Conservation (phyloP, 768 basidiomycete species). For the Mycena chlorophos region DNA sequence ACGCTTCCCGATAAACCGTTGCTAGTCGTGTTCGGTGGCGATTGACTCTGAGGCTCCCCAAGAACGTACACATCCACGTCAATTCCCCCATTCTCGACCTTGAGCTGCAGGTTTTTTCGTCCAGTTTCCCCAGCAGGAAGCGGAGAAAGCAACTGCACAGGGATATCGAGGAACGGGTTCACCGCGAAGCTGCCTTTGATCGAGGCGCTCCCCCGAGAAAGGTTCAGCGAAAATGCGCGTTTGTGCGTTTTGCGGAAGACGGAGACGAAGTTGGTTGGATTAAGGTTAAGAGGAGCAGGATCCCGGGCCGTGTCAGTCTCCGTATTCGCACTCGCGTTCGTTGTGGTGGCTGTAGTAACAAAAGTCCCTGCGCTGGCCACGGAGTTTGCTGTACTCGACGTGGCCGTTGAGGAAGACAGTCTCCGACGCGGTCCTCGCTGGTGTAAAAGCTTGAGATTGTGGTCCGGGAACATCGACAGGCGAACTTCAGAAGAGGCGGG, state of each 20-base stretch:
- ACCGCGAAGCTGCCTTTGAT: slow-evolving; percentile 41
- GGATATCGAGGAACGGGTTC: slow-evolving; percentile 43
- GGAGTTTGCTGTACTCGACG: not conserved
- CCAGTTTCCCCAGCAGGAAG: slow-evolving; percentile 25
- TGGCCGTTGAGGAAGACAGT: not conserved
- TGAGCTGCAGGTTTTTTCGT: slow-evolving; percentile 42
- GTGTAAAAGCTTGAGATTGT: not conserved
- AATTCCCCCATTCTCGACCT: slow-evolving; percentile 42
- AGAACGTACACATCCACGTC: slow-evolving; percentile 44
- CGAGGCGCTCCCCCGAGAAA: slow-evolving; percentile 22
- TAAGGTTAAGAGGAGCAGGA: too few relatives aligned
- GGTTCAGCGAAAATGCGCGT: slow-evolving; percentile 21
- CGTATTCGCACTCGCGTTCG: too few relatives aligned
- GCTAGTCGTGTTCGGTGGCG: not conserved
- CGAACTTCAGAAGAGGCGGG: not conserved
- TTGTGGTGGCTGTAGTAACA: not conserved
- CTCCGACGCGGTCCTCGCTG: too few relatives aligned
- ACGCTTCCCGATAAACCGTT: not conserved
- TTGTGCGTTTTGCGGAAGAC: slow-evolving; percentile 31
- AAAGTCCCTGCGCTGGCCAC: not conserved
- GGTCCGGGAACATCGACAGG: not conserved
- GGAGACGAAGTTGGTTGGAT: slow-evolving; percentile 34
- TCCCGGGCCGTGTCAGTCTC: too few relatives aligned
- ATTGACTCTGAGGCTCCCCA: too few relatives aligned
- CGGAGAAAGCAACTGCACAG: slow-evolving; percentile 36